A percentile compares a stretch with the other conserved stretches of the same genome.
Conservation (phyloP, 495 filamentous ascomycete species). For the Penicillium cinerascens region DNA sequence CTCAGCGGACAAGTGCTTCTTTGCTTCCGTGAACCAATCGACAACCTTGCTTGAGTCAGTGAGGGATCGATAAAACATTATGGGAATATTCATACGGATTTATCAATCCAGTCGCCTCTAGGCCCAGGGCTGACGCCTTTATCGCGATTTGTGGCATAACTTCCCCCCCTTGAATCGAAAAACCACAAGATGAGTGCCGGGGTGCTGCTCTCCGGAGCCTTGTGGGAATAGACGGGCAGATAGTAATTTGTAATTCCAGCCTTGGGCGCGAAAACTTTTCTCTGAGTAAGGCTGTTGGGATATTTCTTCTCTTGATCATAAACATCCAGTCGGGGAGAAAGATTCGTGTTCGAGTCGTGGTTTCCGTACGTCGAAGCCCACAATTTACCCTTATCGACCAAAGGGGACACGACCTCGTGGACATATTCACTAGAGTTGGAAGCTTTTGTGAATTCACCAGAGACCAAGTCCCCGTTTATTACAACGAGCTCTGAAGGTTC, state of each 20-base stretch:
- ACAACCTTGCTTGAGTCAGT: constrained; percentile 37
- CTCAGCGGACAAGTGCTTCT: constrained; percentile 35
- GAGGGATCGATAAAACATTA: not conserved
- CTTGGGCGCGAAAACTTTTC: constrained; percentile 34
- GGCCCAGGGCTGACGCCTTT: constrained; percentile 29
- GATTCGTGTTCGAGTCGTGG: constrained; percentile 63
- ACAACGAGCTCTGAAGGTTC: constrained; percentile 61
- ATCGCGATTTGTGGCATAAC: constrained; percentile 40
- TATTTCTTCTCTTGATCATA: constrained; percentile 53
- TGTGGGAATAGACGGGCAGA: constrained; percentile 46
- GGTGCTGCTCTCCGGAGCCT: constrained; percentile 3
- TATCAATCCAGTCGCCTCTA: constrained; percentile 38
- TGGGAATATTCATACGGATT: constrained; percentile 12
- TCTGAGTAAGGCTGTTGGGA: constrained; percentile 51
- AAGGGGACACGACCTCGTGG: constrained; percentile 57
- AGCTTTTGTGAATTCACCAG: constrained; percentile 59
- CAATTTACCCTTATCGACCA: constrained; percentile 47
- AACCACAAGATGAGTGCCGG: constrained; percentile 66
- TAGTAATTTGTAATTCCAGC: constrained; percentile 72
- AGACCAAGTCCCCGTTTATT: constrained; percentile 72
- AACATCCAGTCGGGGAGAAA: constrained; percentile 48
- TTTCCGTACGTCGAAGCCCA: constrained; percentile 77
- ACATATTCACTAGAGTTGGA: constrained; percentile 58
- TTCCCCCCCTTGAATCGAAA: constrained; percentile 68
- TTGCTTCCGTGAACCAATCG: constrained; percentile 57